Conservation (phyloP, 164 flowering plant species). For the Magnolia kwangsiensis region DNA sequence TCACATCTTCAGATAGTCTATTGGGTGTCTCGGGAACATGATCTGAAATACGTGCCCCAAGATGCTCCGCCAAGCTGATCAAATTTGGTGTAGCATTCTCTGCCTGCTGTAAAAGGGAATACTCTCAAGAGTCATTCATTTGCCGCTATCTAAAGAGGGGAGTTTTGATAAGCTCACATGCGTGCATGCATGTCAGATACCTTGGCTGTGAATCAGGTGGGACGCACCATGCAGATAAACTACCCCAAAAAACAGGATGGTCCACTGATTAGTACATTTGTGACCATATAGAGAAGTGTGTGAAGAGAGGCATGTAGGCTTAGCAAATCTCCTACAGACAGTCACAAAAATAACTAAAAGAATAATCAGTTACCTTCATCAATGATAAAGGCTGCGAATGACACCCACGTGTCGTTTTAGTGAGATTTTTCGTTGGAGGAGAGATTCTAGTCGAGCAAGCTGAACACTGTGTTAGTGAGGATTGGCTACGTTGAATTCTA, state of each 20-base stretch:
- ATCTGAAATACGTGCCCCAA: constrained; percentile 44
- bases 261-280: too few relatives aligned
- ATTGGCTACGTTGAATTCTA: constrained; percentile 67
- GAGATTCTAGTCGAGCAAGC: constrained; percentile 40
- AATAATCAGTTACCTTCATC: constrained; percentile 48
- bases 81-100: constrained; percentile 38
- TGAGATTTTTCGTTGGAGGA: constrained; percentile 43
- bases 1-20: constrained; percentile 76
- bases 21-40: constrained; percentile 62
- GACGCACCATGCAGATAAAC: too few relatives aligned
- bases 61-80: constrained; percentile 65
- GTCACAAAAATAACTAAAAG: not conserved
- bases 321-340: too few relatives aligned
- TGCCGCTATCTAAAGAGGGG: not conserved
- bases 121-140: not conserved
- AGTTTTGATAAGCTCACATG: not conserved
- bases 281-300: too few relatives aligned
- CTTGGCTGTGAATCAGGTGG: too few relatives aligned
- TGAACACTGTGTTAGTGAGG: constrained; percentile 61
- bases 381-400: constrained; percentile 84
- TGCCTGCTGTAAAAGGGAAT: constrained; percentile 32
- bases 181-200: not conserved
- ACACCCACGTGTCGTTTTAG: constrained; percentile 49
- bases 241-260: too few relatives aligned
- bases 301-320: too few relatives aligned